These are phyloP conservation scores for Alternaria sp. DNA, from an alignment of 2,329 filamentous ascomycete genomes.

Conservation along the genomic window DNA sequence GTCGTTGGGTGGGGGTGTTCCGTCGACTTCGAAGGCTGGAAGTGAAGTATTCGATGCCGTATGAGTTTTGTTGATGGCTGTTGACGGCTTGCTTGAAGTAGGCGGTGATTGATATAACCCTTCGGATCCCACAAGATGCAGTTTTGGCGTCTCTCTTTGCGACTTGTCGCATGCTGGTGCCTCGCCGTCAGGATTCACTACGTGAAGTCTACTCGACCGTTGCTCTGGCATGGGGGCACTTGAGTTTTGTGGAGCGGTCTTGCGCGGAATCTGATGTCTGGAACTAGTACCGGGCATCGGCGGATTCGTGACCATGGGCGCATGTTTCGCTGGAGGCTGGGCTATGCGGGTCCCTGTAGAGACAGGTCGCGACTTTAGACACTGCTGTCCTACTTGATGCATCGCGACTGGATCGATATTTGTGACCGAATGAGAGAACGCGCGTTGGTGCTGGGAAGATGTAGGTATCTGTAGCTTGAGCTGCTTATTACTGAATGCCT, in stretches of 20 bases:
- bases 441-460: not conserved
- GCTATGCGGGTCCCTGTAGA: not conserved
- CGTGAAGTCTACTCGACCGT: not conserved
- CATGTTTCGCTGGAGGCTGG: not conserved
- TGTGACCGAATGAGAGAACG: not conserved
- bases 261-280: not conserved
- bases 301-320: not conserved
- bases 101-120: slow-evolving; percentile 2
- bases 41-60: not conserved
- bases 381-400: not conserved
- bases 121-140: slow-evolving; percentile 8
- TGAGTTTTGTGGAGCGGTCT: not conserved
- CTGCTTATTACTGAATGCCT: not conserved
- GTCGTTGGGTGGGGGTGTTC: not conserved
- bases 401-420: not conserved
- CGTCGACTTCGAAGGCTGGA: slow-evolving; percentile 21
- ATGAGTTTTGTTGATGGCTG: not conserved
- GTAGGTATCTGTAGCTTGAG: not conserved
- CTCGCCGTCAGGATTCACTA: not conserved
- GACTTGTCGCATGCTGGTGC: not conserved
- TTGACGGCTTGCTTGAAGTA: not conserved
- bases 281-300: not conserved
- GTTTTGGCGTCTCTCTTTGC: not conserved
- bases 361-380: not conserved
- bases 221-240: not conserved